A percentile compares a stretch with the other conserved stretches of the same genome.
phyloP scores from a whole-genome alignment of 116 monocot species.

The Phalaenopsis hybrid region DNA sequence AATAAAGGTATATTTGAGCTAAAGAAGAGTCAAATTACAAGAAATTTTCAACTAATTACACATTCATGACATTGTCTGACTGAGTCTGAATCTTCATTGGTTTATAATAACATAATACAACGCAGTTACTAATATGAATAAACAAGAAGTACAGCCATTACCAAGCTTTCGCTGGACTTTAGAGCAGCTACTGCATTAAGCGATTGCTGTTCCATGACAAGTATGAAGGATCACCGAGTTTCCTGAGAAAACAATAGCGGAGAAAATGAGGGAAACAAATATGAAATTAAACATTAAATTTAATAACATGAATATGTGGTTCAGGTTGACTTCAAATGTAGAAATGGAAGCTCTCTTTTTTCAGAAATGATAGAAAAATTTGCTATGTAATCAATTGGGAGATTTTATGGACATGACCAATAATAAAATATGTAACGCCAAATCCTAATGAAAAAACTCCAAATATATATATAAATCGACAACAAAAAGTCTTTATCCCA shows the following conservation, averaged over 20 bases:
- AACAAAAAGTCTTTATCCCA: too few species aligned
- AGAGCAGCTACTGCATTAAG: constrained; percentile 2
- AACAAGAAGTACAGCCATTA: constrained; percentile 6
- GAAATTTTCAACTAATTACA: constrained; percentile 1
- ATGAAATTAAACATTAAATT: too few species aligned
- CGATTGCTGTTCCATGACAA: constrained; percentile 28
- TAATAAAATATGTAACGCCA: too few species aligned
- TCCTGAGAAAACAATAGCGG: constrained; percentile 6
- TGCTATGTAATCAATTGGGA: too few species aligned
- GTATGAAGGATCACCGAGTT: constrained; percentile 28
- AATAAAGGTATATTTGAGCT: not conserved
- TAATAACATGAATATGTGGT: too few species aligned
- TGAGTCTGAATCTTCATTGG: not conserved
- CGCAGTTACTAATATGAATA: not conserved
- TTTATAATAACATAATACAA: not conserved
- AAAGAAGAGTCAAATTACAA: not conserved
- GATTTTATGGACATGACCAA: too few species aligned
- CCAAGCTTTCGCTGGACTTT: not conserved
- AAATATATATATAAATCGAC: too few species aligned
- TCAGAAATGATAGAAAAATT: too few species aligned
- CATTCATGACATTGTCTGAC: not conserved
- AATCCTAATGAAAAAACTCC: too few species aligned
- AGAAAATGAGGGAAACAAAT: not conserved
- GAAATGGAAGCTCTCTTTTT: too few species aligned
- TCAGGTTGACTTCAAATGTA: too few species aligned